Conservation (phyloP, 2,329 filamentous ascomycete species). For the Fusarium sp. region DNA sequence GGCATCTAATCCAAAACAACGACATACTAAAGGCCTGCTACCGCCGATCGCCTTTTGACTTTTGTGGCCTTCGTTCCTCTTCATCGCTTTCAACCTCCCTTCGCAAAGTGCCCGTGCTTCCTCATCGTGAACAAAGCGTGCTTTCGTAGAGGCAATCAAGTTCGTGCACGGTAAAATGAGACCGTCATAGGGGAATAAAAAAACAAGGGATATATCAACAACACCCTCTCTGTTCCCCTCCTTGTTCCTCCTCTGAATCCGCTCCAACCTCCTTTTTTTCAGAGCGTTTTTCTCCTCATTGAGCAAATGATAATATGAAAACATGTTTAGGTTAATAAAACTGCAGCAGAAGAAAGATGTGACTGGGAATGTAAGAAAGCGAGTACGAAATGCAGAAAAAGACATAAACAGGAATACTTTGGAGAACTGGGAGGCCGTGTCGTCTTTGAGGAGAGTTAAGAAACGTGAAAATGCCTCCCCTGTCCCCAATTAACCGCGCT, state of each 20-base stretch:
- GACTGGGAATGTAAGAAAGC: constrained; percentile 10
- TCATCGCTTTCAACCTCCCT: not conserved
- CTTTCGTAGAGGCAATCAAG: constrained; percentile 5
- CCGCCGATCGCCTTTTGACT: constrained; percentile 22
- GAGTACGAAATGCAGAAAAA: constrained; percentile 8
- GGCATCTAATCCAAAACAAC: constrained; percentile 45
- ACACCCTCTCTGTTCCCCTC: not conserved
- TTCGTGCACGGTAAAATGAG: constrained; percentile 3
- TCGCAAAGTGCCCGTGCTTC: not conserved
- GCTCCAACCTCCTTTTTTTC: not conserved
- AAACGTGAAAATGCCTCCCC: constrained; percentile 31
- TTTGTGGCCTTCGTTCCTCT: not conserved
- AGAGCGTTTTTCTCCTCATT: constrained; percentile 10
- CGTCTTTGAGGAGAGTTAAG: constrained; percentile 24
- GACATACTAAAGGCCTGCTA: constrained; percentile 12
- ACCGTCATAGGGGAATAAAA: constrained; percentile 13
- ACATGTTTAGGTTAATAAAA: constrained; percentile 25
- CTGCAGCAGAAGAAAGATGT: constrained; percentile 19
- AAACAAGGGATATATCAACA: constrained; percentile 18
- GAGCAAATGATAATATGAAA: constrained; percentile 14
- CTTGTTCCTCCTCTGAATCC: not conserved
- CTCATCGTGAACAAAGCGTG: constrained; percentile 5
- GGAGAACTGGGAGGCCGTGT: constrained; percentile 37
- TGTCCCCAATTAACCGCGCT: constrained; percentile 26
- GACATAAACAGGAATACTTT: constrained; percentile 22